Conservation (phyloP, 1,284 basidiomycete species). For the Leccinum angustisporum region DNA sequence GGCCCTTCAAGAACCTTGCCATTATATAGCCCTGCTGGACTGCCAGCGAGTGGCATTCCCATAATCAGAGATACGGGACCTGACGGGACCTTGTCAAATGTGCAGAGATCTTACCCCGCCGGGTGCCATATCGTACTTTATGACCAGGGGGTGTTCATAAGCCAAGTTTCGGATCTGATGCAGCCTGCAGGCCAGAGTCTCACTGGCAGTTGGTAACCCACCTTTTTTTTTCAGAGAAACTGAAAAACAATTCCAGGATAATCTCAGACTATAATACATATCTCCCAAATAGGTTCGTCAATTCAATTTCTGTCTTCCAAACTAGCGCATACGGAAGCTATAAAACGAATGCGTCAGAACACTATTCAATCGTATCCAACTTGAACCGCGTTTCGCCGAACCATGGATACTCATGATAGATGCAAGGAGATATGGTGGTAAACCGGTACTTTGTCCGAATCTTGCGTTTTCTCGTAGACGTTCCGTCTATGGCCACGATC, state of each 20-base stretch:
- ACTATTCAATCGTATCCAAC: background rate
- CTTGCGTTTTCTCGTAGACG: background rate
- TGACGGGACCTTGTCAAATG: background rate
- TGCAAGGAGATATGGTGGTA: background rate
- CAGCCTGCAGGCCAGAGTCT: background rate
- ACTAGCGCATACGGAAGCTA: background rate
- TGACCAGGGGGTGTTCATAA: background rate
- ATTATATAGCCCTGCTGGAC: conserved; percentile 13
- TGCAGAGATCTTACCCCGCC: background rate
- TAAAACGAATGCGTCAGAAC: background rate
- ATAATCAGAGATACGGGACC: background rate
- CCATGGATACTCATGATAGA: background rate
- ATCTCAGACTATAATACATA: background rate
- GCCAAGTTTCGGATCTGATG: background rate
- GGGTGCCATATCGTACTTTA: background rate
- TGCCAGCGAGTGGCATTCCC: background rate
- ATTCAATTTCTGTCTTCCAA: background rate
- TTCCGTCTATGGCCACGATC: too few relatives aligned
- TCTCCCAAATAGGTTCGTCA: background rate
- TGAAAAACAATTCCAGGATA: background rate
- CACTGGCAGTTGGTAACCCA: background rate
- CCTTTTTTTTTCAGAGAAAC: background rate
- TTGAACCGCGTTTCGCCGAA: background rate
- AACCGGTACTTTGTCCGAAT: background rate
- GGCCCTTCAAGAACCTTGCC: background rate